Evolutionary conservation across 1,284 basidiomycete species (phyloP), one percentile per base, ranked within the genome.

Genomic region (Golubevia pallescens): DNA sequence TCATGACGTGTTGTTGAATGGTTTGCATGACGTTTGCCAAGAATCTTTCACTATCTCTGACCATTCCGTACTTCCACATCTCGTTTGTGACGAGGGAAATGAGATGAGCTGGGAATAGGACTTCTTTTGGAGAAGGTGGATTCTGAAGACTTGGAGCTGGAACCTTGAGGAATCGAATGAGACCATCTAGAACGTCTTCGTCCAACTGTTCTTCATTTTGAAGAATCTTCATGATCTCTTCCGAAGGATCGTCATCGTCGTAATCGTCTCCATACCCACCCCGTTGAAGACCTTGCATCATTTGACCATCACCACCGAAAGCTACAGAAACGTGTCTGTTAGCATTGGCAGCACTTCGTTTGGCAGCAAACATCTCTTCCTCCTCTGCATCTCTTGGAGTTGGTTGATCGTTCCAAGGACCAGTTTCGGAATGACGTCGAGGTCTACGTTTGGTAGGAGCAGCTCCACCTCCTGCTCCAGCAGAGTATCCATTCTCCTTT

Each of bases 1-100:
- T 77, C 82, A 85, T 85, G 62, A 84, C 81, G 68, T 85, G 82
- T 70, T 84, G 80, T 75, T 85, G 82, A 63, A 85, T 79, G 59
- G 81, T 82, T 71, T 84, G 81, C 81, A 85, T 85, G 34, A 85
- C 82, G 58, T 85, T 85, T 51, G 82, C 82, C 48, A 85, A 71
- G 74, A 85, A 84, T 8, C 82, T 75, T 70, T 85, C 82, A 57
- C 73, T 77, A 54, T 82, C 80, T 52, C 81, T 74, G 62, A 85
- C 80, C 61, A 85, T 64, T 1, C 82, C 81, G 61, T 84, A 81
- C 72, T 84, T 84, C 82, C 82, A 85, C 76, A 84, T 81, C 67
- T 85, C 82, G 71, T 85, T 85, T 53, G 80, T 81, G 28, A 81
- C 80, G 54, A 85, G 71, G 20, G 70, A 73, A 68, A 85, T 85